Percentiles rank a stretch among this genome's conserved stretches.
Conservation (phyloP, 768 basidiomycete genomes). For the Chiua virens region DNA sequence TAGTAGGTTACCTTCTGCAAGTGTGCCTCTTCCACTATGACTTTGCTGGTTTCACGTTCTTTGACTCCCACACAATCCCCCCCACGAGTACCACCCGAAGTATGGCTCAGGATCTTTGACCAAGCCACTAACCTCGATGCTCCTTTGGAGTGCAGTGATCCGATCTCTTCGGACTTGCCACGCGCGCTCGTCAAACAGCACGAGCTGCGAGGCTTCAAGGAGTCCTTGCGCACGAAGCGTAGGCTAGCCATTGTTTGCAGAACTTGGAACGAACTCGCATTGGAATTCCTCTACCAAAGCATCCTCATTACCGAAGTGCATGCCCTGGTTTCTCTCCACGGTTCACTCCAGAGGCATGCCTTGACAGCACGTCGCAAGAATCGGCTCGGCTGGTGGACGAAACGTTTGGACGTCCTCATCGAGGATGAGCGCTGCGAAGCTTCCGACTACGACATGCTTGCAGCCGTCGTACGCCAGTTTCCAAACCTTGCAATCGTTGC, state of each 20-base stretch:
- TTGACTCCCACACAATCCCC: background rate
- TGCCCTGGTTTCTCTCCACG: conserved; percentile 13
- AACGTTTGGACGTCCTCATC: conserved; percentile 25
- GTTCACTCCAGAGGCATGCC: conserved; percentile 11
- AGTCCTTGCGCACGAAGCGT: conserved; percentile 24
- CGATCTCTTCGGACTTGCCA: conserved; percentile 19
- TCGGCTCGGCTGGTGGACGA: conserved; percentile 28
- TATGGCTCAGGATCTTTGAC: conserved; percentile 29
- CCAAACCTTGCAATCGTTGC: conserved; percentile 26
- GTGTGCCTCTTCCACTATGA: conserved; percentile 9
- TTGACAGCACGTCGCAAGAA: conserved; percentile 3
- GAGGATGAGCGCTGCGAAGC: conserved; percentile 26
- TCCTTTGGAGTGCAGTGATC: conserved; percentile 10
- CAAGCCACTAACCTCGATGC: conserved; percentile 15
- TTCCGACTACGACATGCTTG: conserved; percentile 22
- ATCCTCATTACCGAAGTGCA: conserved; percentile 22
- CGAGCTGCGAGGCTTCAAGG: conserved; percentile 15
- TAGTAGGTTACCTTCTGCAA: background rate
- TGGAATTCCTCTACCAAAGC: conserved; percentile 23
- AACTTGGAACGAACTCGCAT: conserved; percentile 22
- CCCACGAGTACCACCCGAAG: conserved; percentile 25
- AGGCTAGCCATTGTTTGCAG: conserved; percentile 25
- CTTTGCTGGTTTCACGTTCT: background rate
- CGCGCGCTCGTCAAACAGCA: conserved; percentile 12
- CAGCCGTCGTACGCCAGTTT: conserved; percentile 24